Percentiles rank a stretch among this genome's conserved stretches.
phyloP scores from a whole-genome alignment of 2,329 filamentous ascomycete species.

The Stemphylium beticola region DNA sequence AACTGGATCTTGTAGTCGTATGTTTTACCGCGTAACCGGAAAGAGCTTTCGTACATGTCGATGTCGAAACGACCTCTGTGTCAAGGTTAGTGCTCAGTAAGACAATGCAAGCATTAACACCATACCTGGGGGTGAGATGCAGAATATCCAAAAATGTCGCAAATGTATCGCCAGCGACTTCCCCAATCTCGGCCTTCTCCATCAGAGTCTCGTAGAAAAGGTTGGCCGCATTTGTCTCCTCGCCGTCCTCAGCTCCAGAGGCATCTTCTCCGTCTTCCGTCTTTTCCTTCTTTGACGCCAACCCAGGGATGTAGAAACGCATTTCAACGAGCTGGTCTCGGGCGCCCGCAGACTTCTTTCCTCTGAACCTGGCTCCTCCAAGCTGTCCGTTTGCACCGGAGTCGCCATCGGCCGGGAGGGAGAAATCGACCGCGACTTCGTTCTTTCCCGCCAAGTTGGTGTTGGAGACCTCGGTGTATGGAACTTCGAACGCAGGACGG shows the following conservation, averaged over 20 bases:
- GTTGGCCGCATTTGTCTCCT: conserved; percentile 93
- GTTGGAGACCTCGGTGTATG: conserved; percentile 96
- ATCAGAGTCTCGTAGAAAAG: conserved; percentile 98
- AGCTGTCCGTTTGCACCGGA: conserved; percentile 76
- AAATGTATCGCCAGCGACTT: conserved; percentile 97
- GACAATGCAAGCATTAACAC: conserved; percentile 17
- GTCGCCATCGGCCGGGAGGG: conserved; percentile 73
- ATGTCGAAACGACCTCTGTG: conserved; percentile 96
- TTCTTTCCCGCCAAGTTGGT: conserved; percentile 98
- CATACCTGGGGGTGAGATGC: conserved; percentile 89
- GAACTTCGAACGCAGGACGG: conserved; percentile 92
- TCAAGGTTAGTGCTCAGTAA: conserved; percentile 30
- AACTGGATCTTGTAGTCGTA: conserved; percentile 99
- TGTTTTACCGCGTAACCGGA: conserved; percentile 95
- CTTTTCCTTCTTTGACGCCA: conserved; percentile 72
- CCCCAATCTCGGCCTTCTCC: conserved; percentile 98
- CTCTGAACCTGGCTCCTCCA: conserved; percentile 75
- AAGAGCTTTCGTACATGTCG: conserved; percentile 98
- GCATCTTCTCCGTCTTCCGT: conserved; percentile 72
- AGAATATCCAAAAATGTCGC: conserved; percentile 96
- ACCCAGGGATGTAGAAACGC: conserved; percentile 97
- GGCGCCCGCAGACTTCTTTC: conserved; percentile 87
- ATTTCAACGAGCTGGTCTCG: conserved; percentile 96
- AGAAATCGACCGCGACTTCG: conserved; percentile 95
- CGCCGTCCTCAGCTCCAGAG: conserved; percentile 61